Percentiles rank a stretch among this genome's conserved stretches.
phyloP scores from a whole-genome alignment of 495 filamentous ascomycete species.

The Penicillium taxi region DNA sequence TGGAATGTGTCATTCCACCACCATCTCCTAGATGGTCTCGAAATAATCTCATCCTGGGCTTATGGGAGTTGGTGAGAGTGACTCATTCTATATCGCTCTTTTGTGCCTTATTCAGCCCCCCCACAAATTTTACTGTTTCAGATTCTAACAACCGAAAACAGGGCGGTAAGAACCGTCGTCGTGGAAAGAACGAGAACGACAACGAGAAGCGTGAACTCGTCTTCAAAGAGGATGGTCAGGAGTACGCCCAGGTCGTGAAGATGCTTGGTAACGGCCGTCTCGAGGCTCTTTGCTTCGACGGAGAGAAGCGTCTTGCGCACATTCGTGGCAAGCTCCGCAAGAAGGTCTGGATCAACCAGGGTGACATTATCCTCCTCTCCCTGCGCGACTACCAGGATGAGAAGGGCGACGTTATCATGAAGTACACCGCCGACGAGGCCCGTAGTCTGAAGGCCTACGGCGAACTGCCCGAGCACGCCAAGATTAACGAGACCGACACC shows the following conservation, averaged over 20 bases:
- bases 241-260: constrained; percentile 97
- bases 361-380: constrained; percentile 94
- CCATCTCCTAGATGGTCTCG: constrained; percentile 11
- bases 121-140: background rate
- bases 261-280: constrained; percentile 98
- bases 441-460: constrained; percentile 91
- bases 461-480: constrained; percentile 92
- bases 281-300: constrained; percentile 96
- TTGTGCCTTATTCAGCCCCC: background rate
- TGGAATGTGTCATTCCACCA: constrained; percentile 23
- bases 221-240: constrained; percentile 99
- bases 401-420: constrained; percentile 98
- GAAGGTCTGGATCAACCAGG: constrained; percentile 99
- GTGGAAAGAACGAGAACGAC: constrained; percentile 99
- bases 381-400: constrained; percentile 98
- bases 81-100: background rate
- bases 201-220: constrained; percentile 98
- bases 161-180: constrained; percentile 97
- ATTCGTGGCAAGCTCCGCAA: constrained; percentile 87
- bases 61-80: background rate
- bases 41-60: background rate
- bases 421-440: constrained; percentile 97
- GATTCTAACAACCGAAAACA: constrained; percentile 35
- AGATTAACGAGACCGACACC: constrained; percentile 99
- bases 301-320: constrained; percentile 52